Conservation (phyloP, 2,329 filamentous ascomycete species). For the Penicillium capsulatum region DNA sequence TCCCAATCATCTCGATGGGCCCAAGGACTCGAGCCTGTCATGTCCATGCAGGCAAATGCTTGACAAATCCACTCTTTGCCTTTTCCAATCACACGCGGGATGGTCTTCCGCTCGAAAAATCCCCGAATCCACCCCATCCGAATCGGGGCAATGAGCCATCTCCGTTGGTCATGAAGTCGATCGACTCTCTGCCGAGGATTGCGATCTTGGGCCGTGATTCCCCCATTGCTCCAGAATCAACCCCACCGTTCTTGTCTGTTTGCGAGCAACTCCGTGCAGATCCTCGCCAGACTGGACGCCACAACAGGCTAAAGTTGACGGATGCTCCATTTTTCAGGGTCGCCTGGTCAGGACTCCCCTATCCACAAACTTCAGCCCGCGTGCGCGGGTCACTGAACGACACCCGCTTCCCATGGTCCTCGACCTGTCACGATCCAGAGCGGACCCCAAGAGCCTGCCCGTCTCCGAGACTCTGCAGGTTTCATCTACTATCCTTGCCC, state of each 20-base stretch:
- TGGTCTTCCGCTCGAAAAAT: too few relatives aligned
- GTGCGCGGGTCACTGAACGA: slow-evolving; percentile 9
- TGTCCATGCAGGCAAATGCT: slow-evolving; percentile 1
- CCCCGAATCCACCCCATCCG: too few relatives aligned
- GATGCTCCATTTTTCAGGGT: slow-evolving; percentile 6
- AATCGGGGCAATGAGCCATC: too few relatives aligned
- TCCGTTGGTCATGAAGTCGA: slow-evolving; percentile 3
- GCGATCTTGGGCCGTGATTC: slow-evolving; percentile 15
- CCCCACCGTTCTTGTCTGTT: slow-evolving; percentile 20
- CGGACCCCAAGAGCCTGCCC: slow-evolving; percentile 3
- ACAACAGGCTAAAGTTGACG: slow-evolving; percentile 5
- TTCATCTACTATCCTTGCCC: slow-evolving; percentile 5
- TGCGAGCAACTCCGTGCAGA: slow-evolving; percentile 14
- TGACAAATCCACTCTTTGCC: not conserved
- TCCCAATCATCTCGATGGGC: slow-evolving; percentile 12
- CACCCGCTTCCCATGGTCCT: slow-evolving; percentile 6
- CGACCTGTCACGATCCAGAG: slow-evolving; percentile 16
- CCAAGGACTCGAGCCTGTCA: slow-evolving; percentile 9
- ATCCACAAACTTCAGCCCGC: slow-evolving; percentile 14
- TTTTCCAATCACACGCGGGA: too few relatives aligned
- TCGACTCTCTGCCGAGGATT: slow-evolving; percentile 9
- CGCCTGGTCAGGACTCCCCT: slow-evolving; percentile 1
- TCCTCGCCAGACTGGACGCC: slow-evolving; percentile 12
- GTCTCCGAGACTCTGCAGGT: slow-evolving; percentile 14
- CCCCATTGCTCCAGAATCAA: slow-evolving; percentile 1